Conservation (phyloP, 345 rosid species). For the Pugionium cornutum region DNA sequence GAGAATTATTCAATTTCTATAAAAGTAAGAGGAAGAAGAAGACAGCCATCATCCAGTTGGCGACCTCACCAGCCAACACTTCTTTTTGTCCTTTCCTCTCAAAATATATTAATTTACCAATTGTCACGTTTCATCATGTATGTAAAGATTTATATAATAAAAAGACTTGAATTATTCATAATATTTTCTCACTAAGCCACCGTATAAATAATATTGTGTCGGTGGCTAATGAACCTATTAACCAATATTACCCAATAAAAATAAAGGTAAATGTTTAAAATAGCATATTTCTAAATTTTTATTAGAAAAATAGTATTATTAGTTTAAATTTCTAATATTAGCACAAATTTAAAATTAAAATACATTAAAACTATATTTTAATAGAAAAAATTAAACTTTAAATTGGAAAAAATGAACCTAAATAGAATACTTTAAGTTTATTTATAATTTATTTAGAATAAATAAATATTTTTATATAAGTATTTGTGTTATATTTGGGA, state of each 20-base stretch:
- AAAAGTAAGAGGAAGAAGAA: slow-evolving; percentile 1
- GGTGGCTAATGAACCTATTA: neutral
- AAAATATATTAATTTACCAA: neutral
- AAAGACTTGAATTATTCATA: slow-evolving; percentile 1
- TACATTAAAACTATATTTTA: too few species aligned
- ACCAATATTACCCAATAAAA: neutral
- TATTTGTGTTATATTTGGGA: too few species aligned
- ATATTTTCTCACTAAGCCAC: neutral
- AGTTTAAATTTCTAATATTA: too few species aligned
- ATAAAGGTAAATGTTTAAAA: too few species aligned
- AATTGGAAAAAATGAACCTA: too few species aligned
- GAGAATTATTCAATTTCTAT: slow-evolving; percentile 2
- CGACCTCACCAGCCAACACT: slow-evolving; percentile 5
- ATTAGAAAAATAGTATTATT: too few species aligned
- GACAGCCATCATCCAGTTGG: slow-evolving; percentile 28
- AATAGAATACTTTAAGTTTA: too few species aligned
- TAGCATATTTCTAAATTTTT: too few species aligned
- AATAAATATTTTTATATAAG: too few species aligned
- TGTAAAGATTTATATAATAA: neutral
- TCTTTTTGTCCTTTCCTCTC: neutral
- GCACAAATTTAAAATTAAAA: too few species aligned
- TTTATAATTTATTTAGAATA: too few species aligned
- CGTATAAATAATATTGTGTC: neutral
- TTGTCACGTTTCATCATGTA: slow-evolving; percentile 16
- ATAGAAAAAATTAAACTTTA: too few species aligned